These are phyloP conservation scores for Saccharomyces pastorianus DNA, from an alignment of 1,139 yeast genomes.

Conservation along the genomic window DNA sequence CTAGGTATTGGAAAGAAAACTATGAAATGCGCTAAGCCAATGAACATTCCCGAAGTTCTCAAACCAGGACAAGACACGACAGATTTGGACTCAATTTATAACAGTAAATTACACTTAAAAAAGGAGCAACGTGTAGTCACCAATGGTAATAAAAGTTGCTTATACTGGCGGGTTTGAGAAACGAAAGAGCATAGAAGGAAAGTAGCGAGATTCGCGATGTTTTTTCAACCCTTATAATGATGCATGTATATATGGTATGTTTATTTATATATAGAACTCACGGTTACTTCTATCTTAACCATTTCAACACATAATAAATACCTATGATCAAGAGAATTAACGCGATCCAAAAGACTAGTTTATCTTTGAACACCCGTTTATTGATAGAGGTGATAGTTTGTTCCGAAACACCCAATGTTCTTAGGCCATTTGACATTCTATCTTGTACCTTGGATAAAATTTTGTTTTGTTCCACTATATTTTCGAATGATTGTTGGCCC, in stretches of 20 bases:
- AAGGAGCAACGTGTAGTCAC: constrained; percentile 55
- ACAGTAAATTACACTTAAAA: constrained; percentile 42
- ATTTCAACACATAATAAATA: constrained; percentile 62
- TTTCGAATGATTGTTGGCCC: constrained; percentile 82
- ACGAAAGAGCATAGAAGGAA: not conserved
- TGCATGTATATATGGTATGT: constrained; percentile 2
- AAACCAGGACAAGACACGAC: constrained; percentile 39
- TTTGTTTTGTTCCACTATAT: constrained; percentile 77
- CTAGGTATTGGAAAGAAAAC: constrained; percentile 68
- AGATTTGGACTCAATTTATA: constrained; percentile 15
- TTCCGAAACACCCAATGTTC: constrained; percentile 79
- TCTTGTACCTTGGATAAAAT: constrained; percentile 56
- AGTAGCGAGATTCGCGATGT: not conserved
- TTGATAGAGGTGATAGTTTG: constrained; percentile 79
- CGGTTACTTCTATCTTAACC: constrained; percentile 42
- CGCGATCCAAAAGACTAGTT: constrained; percentile 78
- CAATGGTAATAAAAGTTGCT: constrained; percentile 55
- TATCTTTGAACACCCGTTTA: constrained; percentile 80
- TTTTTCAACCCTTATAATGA: constrained; percentile 1
- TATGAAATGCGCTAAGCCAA: constrained; percentile 52
- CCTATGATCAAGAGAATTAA: constrained; percentile 53
- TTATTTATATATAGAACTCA: constrained; percentile 1
- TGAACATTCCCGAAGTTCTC: constrained; percentile 44
- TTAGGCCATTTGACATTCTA: constrained; percentile 58
- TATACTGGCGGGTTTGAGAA: constrained; percentile 39